A percentile compares a stretch with the other conserved stretches of the same genome.
Conservation (phyloP, 108 stramenopile species). For the Cafeteria roenbergensis region DNA sequence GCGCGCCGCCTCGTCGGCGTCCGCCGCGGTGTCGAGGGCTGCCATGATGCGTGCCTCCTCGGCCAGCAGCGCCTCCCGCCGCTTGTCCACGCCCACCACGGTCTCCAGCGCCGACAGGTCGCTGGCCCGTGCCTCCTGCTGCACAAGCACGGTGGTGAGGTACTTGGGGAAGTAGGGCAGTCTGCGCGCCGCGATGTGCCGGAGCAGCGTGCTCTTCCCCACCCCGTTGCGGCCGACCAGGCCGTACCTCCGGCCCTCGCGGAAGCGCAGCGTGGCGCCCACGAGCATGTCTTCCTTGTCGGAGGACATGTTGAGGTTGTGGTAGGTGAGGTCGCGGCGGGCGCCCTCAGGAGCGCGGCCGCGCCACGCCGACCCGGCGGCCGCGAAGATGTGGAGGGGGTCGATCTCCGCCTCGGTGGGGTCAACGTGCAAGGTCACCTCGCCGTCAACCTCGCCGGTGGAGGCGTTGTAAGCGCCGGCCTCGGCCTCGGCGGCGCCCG, state of each 20-base stretch:
- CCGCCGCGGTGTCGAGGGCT: not conserved
- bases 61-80: conserved; percentile 36
- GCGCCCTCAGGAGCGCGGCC: too few relatives aligned
- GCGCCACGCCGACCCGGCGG: too few relatives aligned
- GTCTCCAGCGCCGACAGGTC: conserved; percentile 35
- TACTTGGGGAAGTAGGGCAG: conserved; percentile 49
- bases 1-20: not conserved
- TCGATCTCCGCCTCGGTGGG: too few relatives aligned
- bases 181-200: conserved; percentile 39
- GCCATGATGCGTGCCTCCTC: conserved; percentile 33
- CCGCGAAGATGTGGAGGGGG: too few relatives aligned
- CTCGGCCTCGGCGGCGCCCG: too few relatives aligned
- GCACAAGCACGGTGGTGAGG: conserved; percentile 53
- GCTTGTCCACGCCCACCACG: conserved; percentile 51
- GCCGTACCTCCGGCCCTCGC: conserved; percentile 56
- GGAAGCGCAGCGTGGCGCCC: too few relatives aligned
- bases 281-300: too few relatives aligned
- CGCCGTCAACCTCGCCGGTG: too few relatives aligned
- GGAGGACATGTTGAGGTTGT: too few relatives aligned
- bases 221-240: conserved; percentile 70
- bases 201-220: conserved; percentile 67
- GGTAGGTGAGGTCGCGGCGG: too few relatives aligned
- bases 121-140: conserved; percentile 39
- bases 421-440: too few relatives aligned
- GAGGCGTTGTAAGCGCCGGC: too few relatives aligned